A percentile compares a stretch with the other conserved stretches of the same genome.
Conservation (phyloP, 768 basidiomycete genomes). For the Cantharellus anzutake region DNA sequence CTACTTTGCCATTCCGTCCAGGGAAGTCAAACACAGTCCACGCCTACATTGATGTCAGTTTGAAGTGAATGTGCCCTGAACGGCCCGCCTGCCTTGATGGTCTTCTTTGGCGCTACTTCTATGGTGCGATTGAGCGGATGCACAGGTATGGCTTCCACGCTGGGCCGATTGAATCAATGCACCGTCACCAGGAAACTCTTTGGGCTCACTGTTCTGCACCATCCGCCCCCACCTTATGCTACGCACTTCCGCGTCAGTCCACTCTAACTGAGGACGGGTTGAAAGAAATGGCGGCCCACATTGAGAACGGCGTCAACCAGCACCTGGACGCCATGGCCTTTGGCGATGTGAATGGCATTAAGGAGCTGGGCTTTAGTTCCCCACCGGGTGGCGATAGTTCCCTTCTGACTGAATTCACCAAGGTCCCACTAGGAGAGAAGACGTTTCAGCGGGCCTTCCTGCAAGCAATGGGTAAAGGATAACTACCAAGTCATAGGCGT, state of each 20-base stretch:
- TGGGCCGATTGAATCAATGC: not conserved
- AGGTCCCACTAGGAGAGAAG: slow-evolving; percentile 49
- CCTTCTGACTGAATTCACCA: slow-evolving; percentile 70
- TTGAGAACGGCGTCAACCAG: slow-evolving; percentile 82
- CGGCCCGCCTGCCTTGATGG: slow-evolving; percentile 40
- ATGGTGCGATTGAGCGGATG: slow-evolving; percentile 47
- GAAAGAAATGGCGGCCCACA: slow-evolving; percentile 23
- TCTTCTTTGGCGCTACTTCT: slow-evolving; percentile 33
- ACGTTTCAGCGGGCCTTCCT: not conserved
- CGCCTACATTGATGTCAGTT: slow-evolving; percentile 24
- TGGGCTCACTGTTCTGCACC: slow-evolving; percentile 27
- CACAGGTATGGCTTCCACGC: slow-evolving; percentile 43
- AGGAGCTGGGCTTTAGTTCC: slow-evolving; percentile 69
- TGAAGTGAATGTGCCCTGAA: not conserved
- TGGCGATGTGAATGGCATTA: slow-evolving; percentile 46
- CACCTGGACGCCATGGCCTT: slow-evolving; percentile 47
- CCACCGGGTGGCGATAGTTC: slow-evolving; percentile 58
- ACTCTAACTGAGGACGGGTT: not conserved
- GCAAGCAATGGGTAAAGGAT: not conserved
- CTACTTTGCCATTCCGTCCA: slow-evolving; percentile 54
- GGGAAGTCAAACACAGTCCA: slow-evolving; percentile 80
- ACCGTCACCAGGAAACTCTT: not conserved
- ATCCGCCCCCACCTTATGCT: slow-evolving; percentile 83
- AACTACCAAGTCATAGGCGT: slow-evolving; percentile 50
- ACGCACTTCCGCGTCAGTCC: slow-evolving; percentile 3